Conservation (phyloP, 495 filamentous ascomycete genomes). For the Paragyromitra xinjiangensis region DNA sequence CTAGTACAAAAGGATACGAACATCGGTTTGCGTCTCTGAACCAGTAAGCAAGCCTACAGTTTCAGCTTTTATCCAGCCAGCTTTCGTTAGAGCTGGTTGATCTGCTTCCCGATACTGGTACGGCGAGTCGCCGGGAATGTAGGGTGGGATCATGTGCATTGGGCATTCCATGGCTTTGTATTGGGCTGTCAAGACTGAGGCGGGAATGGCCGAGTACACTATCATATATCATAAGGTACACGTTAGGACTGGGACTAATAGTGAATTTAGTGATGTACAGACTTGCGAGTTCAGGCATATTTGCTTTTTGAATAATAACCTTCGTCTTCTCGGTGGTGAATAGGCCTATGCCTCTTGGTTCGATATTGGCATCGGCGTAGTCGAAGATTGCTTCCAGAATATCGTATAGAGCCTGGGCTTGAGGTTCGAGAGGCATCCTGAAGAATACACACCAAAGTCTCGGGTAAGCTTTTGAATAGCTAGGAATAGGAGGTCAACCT, state of each 20-base stretch:
- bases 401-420: constrained; percentile 25
- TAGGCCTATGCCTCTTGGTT: constrained; percentile 7
- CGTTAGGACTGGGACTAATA: background rate
- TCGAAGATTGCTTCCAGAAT: constrained; percentile 18
- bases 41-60: constrained; percentile 7
- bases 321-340: constrained; percentile 15
- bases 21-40: constrained; percentile 11
- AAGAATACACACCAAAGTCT: background rate
- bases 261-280: background rate
- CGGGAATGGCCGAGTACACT: constrained; percentile 1
- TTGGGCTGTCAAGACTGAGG: constrained; percentile 8
- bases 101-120: constrained; percentile 12
- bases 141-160: constrained; percentile 12
- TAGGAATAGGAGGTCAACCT: background rate
- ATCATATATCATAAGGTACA: background rate
- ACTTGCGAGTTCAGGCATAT: background rate
- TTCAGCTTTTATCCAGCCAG: constrained; percentile 6
- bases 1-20: background rate
- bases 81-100: constrained; percentile 17
- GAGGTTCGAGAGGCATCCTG: constrained; percentile 4
- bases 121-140: constrained; percentile 5
- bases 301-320: constrained; percentile 7
- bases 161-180: constrained; percentile 8
- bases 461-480: background rate
- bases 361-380: constrained; percentile 16